A percentile compares a stretch with the other conserved stretches of the same genome.
These are phyloP conservation scores for Didymella arachidicola DNA, from an alignment of 2,329 filamentous ascomycete species.

Conservation along the genomic window DNA sequence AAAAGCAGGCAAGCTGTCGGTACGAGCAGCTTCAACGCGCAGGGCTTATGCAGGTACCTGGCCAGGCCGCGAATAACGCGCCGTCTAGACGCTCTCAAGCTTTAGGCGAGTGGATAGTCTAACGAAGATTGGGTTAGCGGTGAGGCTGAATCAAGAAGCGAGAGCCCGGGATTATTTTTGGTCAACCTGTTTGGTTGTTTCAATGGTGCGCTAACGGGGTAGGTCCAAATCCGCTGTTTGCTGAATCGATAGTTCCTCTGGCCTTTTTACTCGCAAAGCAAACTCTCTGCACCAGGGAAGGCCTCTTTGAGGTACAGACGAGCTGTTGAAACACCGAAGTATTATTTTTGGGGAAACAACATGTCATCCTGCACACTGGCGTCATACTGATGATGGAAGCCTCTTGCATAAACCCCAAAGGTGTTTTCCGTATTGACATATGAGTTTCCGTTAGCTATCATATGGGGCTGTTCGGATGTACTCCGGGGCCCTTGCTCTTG, in stretches of 20 bases:
- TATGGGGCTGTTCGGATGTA: background rate
- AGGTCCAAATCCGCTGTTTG: constrained; percentile 22
- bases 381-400: constrained; percentile 7
- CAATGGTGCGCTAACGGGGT: constrained; percentile 12
- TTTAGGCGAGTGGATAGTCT: constrained; percentile 5
- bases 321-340: constrained; percentile 7
- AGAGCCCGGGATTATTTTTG: constrained; percentile 28
- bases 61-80: constrained; percentile 11
- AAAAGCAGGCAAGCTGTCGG: constrained; percentile 7
- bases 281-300: constrained; percentile 9
- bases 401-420: background rate
- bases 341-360: constrained; percentile 12
- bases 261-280: constrained; percentile 5
- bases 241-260: constrained; percentile 23
- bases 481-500: background rate
- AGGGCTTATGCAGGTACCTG: constrained; percentile 18
- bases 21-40: constrained; percentile 6
- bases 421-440: background rate
- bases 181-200: constrained; percentile 15
- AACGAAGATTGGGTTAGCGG: constrained; percentile 7
- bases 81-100: constrained; percentile 6
- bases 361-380: constrained; percentile 5
- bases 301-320: background rate
- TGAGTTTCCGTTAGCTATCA: background rate
- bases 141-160: constrained; percentile 19